Evolutionary conservation across 73 alveolate species (phyloP), one percentile per base, ranked within the genome.

Genomic region (Blepharisma stoltei): DNA sequence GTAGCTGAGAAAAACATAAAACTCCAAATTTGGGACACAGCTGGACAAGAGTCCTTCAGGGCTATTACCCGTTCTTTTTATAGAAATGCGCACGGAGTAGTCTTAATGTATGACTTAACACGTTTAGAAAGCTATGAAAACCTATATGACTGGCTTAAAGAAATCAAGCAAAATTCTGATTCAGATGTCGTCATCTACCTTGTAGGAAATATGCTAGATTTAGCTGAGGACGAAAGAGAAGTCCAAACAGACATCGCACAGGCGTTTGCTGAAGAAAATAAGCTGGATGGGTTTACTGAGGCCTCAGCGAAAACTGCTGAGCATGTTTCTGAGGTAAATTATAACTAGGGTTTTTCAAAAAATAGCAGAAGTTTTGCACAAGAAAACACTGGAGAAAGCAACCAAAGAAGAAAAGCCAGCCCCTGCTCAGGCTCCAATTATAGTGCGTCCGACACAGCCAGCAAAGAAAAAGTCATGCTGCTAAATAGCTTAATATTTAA

Each of bases 11-110:
- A 83, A 37, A 47, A 81, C 27, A 86, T 90, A 37, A 96, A 93
- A 81, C 80, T 96, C 50, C 73, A 90, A 71, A 85, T 96, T 38
- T 96, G 99, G 98, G 99, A 96, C 86, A 96, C 99, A 6, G 98
- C 98, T 0, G 99, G 98, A 7, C 92, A 94, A 76, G 99, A 96
- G 88, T 81, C 89, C 54, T 96, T 96, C 77, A 91, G 95, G 80
- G 78, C 96, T 37, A 80, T 94, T 55, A 95, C 97, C 18, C 77
- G 94, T 69, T 71, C 88, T 6, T 95, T 89, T 87, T 95, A 95
- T 85, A 90, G 95, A 83, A 85, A 89, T 27, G 95, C 98, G 41
- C 93, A 90, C 52, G 96, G 97, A 3, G 99, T 95, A 9, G 67
- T 92, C 46, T 54, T 95, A 32, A 95, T 95, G 7, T 93, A 93